phyloP scores from a whole-genome alignment of 169 alveolate genomes.

The Cryptosporidium tyzzeri region DNA sequence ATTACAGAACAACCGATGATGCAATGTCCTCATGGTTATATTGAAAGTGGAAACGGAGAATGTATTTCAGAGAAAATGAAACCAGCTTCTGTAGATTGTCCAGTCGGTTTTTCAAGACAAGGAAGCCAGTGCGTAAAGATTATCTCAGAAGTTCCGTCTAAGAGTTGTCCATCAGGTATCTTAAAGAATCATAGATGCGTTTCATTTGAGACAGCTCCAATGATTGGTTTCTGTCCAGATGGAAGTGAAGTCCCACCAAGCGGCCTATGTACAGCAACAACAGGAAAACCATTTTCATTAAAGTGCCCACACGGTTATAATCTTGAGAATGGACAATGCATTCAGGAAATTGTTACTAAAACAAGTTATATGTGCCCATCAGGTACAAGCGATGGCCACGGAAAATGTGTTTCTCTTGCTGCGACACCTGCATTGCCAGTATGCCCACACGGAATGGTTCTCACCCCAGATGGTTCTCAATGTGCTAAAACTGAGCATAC shows the following conservation, averaged over 20 bases:
- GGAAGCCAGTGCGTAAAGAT: conserved; percentile 46
- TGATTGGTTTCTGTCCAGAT: conserved; percentile 74
- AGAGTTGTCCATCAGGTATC: conserved; percentile 59
- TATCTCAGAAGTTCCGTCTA: conserved; percentile 60
- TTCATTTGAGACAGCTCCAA: conserved; percentile 68
- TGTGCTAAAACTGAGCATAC: conserved; percentile 75
- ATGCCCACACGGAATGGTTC: conserved; percentile 76
- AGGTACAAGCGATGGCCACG: conserved; percentile 75
- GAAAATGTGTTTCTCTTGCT: conserved; percentile 74
- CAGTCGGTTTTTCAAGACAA: conserved; percentile 66
- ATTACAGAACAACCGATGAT: conserved; percentile 67
- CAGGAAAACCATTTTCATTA: conserved; percentile 67
- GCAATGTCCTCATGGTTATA: conserved; percentile 73
- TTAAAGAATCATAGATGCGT: conserved; percentile 48
- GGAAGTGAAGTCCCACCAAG: conserved; percentile 77
- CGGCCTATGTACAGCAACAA: conserved; percentile 63
- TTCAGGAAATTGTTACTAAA: conserved; percentile 61
- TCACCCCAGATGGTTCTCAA: conserved; percentile 74
- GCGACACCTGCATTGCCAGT: conserved; percentile 76
- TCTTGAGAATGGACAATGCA: conserved; percentile 69
- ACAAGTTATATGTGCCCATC: conserved; percentile 75
- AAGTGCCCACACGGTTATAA: conserved; percentile 73
- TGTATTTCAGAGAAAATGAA: conserved; percentile 72
- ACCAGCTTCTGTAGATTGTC: conserved; percentile 67
- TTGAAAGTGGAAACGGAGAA: conserved; percentile 73